A percentile compares a stretch with the other conserved stretches of the same genome.
These are phyloP conservation scores for Orbilia blumenaviensis DNA, from an alignment of 2,329 filamentous ascomycete genomes.

Conservation along the genomic window DNA sequence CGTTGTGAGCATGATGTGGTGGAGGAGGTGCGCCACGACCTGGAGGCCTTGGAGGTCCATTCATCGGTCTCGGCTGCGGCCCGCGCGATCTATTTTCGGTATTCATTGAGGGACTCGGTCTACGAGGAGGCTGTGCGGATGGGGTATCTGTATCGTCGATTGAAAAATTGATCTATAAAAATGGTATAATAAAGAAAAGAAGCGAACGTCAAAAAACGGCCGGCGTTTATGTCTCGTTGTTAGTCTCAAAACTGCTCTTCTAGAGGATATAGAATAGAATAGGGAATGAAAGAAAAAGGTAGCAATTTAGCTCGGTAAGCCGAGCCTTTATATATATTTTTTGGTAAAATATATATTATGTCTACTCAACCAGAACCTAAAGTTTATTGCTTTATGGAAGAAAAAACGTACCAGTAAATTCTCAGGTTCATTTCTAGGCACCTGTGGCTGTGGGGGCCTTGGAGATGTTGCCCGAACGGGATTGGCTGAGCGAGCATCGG, in stretches of 20 bases:
- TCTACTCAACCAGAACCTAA: no score
- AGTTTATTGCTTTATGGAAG: neutral
- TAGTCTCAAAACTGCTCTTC: constrained; percentile 34
- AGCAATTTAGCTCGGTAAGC: constrained; percentile 9
- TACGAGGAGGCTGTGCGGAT: constrained; percentile 25
- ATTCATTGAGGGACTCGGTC: constrained; percentile 43
- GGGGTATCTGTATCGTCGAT: constrained; percentile 46
- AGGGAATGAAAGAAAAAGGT: neutral
- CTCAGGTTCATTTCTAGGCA: constrained; percentile 43
- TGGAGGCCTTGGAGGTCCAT: constrained; percentile 35
- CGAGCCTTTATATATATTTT: constrained; percentile 14
- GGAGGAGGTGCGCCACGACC: constrained; percentile 39
- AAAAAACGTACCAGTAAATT: constrained; percentile 38
- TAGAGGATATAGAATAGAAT: neutral
- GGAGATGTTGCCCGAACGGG: constrained; percentile 18
- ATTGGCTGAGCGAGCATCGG: constrained; percentile 19
- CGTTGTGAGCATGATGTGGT: constrained; percentile 28
- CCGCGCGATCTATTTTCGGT: constrained; percentile 48
- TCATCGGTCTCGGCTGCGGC: constrained; percentile 29
- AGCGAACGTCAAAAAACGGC: neutral
- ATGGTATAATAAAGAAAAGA: neutral
- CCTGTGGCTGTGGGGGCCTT: constrained; percentile 28
- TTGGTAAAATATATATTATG: neutral
- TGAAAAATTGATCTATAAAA: constrained; percentile 43
- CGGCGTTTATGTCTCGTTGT: neutral